Evolutionary conservation across 2,329 filamentous ascomycete species (phyloP), one percentile per base, ranked within the genome.

Genomic region (Xylariaceae sp.): DNA sequence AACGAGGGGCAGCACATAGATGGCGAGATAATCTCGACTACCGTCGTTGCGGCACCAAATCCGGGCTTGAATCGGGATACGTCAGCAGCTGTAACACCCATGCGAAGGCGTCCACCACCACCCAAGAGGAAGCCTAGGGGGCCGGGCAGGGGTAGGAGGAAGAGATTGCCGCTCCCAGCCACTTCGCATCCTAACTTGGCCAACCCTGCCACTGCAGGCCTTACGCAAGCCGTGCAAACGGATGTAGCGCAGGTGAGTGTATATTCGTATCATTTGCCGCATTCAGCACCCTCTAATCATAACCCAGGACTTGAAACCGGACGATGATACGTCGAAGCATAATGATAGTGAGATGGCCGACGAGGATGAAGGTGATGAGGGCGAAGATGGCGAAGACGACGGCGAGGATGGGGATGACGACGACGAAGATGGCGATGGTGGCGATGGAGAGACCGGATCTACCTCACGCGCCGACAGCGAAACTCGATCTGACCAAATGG

Each of bases 41-140:
- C 77, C 6, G 73, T 83, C 15, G 75, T 83, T 34, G 71, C 76
- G 0, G 78, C 78, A 2, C 81, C 83, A 2, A 54, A 30, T 37
- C 77, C 78, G 79, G 1, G 77, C 80, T 21, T 18, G 10, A 83
- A 77, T n/a, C 71, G 80, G 6, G 86, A 77, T 72, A 78, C 60
- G 68, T 80, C 61, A 73, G 80, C 56, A 2, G 68, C 68, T 19
- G 63, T 70, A 2, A 74, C 75, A 1, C 74, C 75, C 1, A 69
- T 65, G n/a, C 73, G 75, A 66, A 82, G 86, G 66, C 83, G 86
- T 56, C 86, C 86, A 0, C 86, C 86, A 26, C 87, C 88, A 1
- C 88, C 88, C 0, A 91, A 90, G 69, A 86, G 89, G 69, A 95
- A 92, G 76, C 77, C 81, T 45, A 92, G 88, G 70, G 87, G 89